These are phyloP conservation scores for Yamadazyma sp. DNA, from an alignment of 805 yeast species.

Conservation along the genomic window DNA sequence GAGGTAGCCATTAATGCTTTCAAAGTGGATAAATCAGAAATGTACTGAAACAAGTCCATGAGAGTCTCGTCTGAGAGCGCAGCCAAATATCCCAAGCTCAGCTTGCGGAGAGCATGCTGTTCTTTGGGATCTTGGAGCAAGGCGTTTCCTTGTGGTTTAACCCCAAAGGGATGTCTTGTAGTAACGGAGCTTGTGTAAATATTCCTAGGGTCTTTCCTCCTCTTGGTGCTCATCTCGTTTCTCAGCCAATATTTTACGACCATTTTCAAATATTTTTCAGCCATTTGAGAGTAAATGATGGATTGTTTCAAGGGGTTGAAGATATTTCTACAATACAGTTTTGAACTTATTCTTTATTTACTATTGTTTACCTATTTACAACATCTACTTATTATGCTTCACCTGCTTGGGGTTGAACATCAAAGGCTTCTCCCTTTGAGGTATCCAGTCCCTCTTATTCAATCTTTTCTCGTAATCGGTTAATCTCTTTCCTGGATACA, in stretches of 20 bases:
- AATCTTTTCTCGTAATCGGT: slow-evolving; percentile 29
- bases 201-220: slow-evolving; percentile 14
- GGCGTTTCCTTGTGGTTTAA: slow-evolving; percentile 74
- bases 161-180: slow-evolving; percentile 66
- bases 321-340: too few relatives aligned
- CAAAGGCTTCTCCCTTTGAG: slow-evolving; percentile 43
- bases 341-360: slow-evolving; percentile 4
- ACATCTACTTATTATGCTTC: slow-evolving; percentile 17
- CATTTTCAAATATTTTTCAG: too few relatives aligned
- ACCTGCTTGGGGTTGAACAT: slow-evolving; percentile 29
- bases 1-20: slow-evolving; percentile 57
- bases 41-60: slow-evolving; percentile 39
- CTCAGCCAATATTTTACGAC: neutral
- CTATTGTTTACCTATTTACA: slow-evolving; percentile 3
- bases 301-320: too few relatives aligned
- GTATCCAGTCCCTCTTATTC: slow-evolving; percentile 44
- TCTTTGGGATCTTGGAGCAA: slow-evolving; percentile 27
- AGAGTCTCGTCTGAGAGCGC: slow-evolving; percentile 64
- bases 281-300: too few relatives aligned
- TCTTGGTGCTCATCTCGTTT: slow-evolving; percentile 9
- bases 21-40: slow-evolving; percentile 51
- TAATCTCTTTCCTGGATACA: slow-evolving; percentile 73
- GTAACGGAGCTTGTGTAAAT: slow-evolving; percentile 27
- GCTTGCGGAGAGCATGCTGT: slow-evolving; percentile 18
- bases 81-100: slow-evolving; percentile 55